Evolutionary conservation across 2,329 filamentous ascomycete genomes (phyloP).

Genomic region (Scedosporium aurantiacum): DNA sequence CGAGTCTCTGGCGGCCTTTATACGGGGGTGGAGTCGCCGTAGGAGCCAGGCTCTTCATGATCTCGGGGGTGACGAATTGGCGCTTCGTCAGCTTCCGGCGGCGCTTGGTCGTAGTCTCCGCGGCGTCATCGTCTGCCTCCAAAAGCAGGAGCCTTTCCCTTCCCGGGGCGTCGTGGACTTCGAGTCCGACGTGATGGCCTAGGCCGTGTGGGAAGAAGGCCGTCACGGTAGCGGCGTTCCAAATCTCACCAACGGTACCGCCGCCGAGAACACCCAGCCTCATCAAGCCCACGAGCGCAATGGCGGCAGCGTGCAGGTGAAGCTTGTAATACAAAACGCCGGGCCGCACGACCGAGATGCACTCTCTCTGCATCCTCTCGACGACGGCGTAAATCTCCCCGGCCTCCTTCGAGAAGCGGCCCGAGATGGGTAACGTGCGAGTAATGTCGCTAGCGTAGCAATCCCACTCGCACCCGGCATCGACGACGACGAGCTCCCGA

Average conservation of each 20-base stretch:
- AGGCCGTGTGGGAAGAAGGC: conserved; percentile 59
- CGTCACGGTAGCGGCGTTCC: conserved; percentile 38
- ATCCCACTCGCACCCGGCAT: conserved; percentile 77
- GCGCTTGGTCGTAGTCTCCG: neutral
- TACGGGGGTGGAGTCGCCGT: conserved; percentile 16
- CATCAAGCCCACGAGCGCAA: conserved; percentile 62
- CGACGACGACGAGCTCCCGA: conserved; percentile 67
- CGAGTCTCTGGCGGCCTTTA: conserved; percentile 30
- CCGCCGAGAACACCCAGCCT: conserved; percentile 61
- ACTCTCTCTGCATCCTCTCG: conserved; percentile 67
- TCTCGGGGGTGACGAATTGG: conserved; percentile 26
- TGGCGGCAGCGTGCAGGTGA: conserved; percentile 59
- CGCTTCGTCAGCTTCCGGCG: conserved; percentile 21
- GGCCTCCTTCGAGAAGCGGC: conserved; percentile 56
- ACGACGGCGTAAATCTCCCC: conserved; percentile 68
- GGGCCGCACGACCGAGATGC: conserved; percentile 57
- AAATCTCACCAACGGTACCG: conserved; percentile 43
- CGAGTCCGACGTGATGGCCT: conserved; percentile 54
- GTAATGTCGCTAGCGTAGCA: conserved; percentile 89
- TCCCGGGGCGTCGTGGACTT: conserved; percentile 49
- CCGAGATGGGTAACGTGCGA: conserved; percentile 69
- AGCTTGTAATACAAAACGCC: conserved; percentile 62
- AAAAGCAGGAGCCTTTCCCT: conserved; percentile 23
- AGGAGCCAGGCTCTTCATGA: conserved; percentile 15
- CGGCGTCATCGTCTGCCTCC: conserved; percentile 11